These are phyloP conservation scores for Tubosaeta sp. DNA, from an alignment of 768 basidiomycete genomes.

Conservation along the genomic window DNA sequence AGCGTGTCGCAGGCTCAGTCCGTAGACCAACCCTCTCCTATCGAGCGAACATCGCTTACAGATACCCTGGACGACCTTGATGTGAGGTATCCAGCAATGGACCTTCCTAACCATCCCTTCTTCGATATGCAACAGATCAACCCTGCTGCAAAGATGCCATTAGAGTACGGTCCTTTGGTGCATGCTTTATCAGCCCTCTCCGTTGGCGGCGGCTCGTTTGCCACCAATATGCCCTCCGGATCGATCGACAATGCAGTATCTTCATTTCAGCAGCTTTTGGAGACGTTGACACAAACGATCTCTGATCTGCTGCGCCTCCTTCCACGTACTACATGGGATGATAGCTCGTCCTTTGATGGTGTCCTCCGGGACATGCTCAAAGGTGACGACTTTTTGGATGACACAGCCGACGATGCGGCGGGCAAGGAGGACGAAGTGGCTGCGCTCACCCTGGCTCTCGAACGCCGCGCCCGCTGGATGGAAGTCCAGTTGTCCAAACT, in stretches of 20 bases:
- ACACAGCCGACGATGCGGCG: slow-evolving; percentile 57
- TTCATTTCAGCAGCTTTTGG: slow-evolving; percentile 83
- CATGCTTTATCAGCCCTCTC: slow-evolving; percentile 84
- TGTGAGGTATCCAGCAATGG: slow-evolving; percentile 55
- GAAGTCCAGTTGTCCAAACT: slow-evolving; percentile 86
- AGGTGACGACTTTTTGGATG: slow-evolving; percentile 82
- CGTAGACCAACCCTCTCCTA: slow-evolving; percentile 43
- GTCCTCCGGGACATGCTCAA: slow-evolving; percentile 85
- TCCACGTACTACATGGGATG: slow-evolving; percentile 86
- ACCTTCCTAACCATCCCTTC: slow-evolving; percentile 66
- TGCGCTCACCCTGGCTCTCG: slow-evolving; percentile 75
- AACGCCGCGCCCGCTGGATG: slow-evolving; percentile 91
- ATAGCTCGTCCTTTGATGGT: slow-evolving; percentile 84
- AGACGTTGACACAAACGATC: slow-evolving; percentile 86
- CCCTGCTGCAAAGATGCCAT: slow-evolving; percentile 72
- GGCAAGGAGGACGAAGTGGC: slow-evolving; percentile 82
- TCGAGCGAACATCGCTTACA: slow-evolving; percentile 48
- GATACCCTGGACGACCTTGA: slow-evolving; percentile 69
- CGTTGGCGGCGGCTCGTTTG: slow-evolving; percentile 79
- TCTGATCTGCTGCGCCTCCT: slow-evolving; percentile 81
- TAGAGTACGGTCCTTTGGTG: slow-evolving; percentile 82
- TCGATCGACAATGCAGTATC: slow-evolving; percentile 90
- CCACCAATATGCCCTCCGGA: slow-evolving; percentile 72
- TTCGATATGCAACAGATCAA: slow-evolving; percentile 70
- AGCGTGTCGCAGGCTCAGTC: slow-evolving; percentile 61